Evolutionary conservation across 805 yeast genomes (phyloP).

Genomic region (Candida dajiaensis): DNA sequence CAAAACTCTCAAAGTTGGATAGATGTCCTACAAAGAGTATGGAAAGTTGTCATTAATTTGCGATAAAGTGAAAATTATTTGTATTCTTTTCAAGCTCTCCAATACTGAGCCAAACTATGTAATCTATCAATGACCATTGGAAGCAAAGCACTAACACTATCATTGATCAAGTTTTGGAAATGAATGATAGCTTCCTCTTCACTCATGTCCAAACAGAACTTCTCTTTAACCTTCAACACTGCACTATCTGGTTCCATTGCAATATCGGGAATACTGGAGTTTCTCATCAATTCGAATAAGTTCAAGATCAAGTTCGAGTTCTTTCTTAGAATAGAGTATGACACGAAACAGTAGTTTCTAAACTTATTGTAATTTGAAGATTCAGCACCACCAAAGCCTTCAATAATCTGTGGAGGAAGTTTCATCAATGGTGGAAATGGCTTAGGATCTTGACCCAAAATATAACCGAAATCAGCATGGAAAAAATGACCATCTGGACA

Average conservation of each 20-base stretch:
- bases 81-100: slow-evolving; percentile 56
- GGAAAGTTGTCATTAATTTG: no score
- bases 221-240: slow-evolving; percentile 86
- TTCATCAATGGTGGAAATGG: slow-evolving; percentile 99
- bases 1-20: no score
- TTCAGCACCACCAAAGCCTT: slow-evolving; percentile 93
- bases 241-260: slow-evolving; percentile 80
- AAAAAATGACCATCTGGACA: slow-evolving; percentile 85
- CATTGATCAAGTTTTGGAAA: slow-evolving; percentile 90
- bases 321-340: slow-evolving; percentile 84
- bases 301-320: slow-evolving; percentile 87
- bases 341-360: slow-evolving; percentile 89
- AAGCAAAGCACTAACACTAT: slow-evolving; percentile 85
- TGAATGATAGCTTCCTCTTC: slow-evolving; percentile 96
- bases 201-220: slow-evolving; percentile 86
- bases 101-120: slow-evolving; percentile 94
- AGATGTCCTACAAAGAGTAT: no score
- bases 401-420: slow-evolving; percentile 91
- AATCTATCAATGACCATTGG: slow-evolving; percentile 94
- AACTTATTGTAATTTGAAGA: slow-evolving; percentile 83
- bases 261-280: slow-evolving; percentile 88
- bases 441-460: slow-evolving; percentile 94
- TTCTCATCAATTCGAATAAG: slow-evolving; percentile 88
- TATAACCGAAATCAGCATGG: slow-evolving; percentile 98
- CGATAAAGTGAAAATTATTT: no score